Evolutionary conservation across 2,329 filamentous ascomycete genomes (phyloP).

Genomic region (Cytospora paraplurivora): DNA sequence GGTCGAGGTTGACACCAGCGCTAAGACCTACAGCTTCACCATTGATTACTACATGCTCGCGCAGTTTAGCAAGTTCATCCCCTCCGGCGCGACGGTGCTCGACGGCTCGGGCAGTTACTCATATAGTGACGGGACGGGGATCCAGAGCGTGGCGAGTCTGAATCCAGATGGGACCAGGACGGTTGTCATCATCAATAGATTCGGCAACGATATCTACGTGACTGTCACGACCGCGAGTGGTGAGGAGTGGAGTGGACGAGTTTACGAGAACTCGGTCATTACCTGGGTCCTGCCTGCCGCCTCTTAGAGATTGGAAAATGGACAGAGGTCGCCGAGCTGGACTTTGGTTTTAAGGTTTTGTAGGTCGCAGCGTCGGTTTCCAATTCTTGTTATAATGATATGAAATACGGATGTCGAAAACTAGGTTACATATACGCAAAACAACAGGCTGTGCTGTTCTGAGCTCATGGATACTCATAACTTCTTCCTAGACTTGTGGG

Average conservation of each 20-base stretch:
- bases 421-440: too few relatives aligned
- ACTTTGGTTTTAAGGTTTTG: not conserved
- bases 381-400: not conserved
- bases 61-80: constrained; percentile 53
- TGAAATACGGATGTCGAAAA: too few relatives aligned
- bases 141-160: constrained; percentile 49
- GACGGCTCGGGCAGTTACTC: constrained; percentile 47
- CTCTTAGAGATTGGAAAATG: not conserved
- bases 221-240: constrained; percentile 39
- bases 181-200: constrained; percentile 51
- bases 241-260: constrained; percentile 44
- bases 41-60: constrained; percentile 57
- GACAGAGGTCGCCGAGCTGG: not conserved
- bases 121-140: constrained; percentile 41
- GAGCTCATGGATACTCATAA: too few relatives aligned
- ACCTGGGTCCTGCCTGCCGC: constrained; percentile 43
- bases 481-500: too few relatives aligned
- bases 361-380: not conserved
- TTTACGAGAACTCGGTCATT: constrained; percentile 40
- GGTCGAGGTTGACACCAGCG: constrained; percentile 54
- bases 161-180: constrained; percentile 50
- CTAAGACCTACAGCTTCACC: constrained; percentile 47
- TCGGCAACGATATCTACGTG: constrained; percentile 48
- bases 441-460: too few relatives aligned
- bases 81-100: constrained; percentile 47